Evolutionary conservation across 2,329 filamentous ascomycete species (phyloP).

Genomic region (Rhytidhysteron rufulum): DNA sequence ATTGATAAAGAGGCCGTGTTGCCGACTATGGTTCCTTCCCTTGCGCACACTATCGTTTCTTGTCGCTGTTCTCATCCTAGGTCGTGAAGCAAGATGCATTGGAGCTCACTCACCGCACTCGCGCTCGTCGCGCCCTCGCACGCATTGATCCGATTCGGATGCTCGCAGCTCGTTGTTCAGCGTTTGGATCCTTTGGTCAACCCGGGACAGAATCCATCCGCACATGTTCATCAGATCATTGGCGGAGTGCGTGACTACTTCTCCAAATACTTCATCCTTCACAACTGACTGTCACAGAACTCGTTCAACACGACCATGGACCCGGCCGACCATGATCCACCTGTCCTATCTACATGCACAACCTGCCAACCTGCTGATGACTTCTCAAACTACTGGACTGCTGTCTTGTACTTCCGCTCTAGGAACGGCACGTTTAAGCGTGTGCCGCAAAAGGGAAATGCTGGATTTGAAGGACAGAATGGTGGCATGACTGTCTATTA

Average conservation of each 20-base stretch:
- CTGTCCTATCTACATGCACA: conserved; percentile 16
- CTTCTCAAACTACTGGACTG: conserved; percentile 35
- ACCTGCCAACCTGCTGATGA: conserved; percentile 42
- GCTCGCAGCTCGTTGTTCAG: conserved; percentile 20
- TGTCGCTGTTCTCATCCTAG: neutral
- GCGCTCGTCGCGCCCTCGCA: conserved; percentile 11
- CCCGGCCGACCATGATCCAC: conserved; percentile 9
- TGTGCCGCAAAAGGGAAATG: conserved; percentile 32
- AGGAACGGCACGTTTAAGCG: conserved; percentile 28
- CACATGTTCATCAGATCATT: conserved; percentile 18
- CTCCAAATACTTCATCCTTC: neutral
- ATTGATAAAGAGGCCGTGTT: no score
- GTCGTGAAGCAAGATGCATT: neutral
- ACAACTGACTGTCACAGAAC: conserved; percentile 1
- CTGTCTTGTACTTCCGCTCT: conserved; percentile 25
- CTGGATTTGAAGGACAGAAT: conserved; percentile 26
- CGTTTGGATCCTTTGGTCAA: conserved; percentile 21
- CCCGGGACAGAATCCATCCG: conserved; percentile 11
- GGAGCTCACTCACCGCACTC: neutral
- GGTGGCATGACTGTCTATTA: conserved; percentile 39
- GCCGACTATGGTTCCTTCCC: no score
- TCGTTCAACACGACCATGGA: conserved; percentile 19
- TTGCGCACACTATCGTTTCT: neutral
- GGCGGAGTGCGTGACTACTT: conserved; percentile 11
- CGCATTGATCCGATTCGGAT: conserved; percentile 17